phyloP scores from a whole-genome alignment of 305 asterid genomes.

The Solanum hybrid region DNA sequence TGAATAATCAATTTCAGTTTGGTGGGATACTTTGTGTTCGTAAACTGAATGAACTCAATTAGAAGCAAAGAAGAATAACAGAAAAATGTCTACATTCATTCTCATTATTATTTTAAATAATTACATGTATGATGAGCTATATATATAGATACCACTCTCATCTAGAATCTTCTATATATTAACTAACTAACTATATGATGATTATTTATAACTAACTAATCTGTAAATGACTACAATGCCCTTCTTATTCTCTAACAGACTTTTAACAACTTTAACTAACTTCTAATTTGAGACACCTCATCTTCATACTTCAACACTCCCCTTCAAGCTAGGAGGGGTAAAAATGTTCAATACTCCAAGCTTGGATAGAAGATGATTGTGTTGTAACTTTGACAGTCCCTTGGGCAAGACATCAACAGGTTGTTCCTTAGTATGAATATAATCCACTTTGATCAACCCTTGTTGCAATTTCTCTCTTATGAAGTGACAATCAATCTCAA shows the following conservation, averaged over 20 bases:
- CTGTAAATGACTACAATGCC: not conserved
- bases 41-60: not conserved
- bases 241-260: not conserved
- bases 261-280: not conserved
- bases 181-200: not conserved
- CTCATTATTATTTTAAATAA: not conserved
- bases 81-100: not conserved
- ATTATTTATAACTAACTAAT: too few relatives aligned
- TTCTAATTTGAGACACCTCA: not conserved
- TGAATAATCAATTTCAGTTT: too few relatives aligned
- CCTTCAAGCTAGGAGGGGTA: too few relatives aligned
- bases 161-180: not conserved
- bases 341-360: too few relatives aligned
- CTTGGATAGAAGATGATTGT: too few relatives aligned
- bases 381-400: too few relatives aligned
- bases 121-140: not conserved
- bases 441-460: too few relatives aligned
- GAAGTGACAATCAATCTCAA: too few relatives aligned
- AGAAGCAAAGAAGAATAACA: not conserved
- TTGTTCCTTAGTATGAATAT: too few relatives aligned
- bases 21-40: not conserved
- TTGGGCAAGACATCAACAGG: too few relatives aligned
- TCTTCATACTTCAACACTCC: not conserved
- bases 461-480: too few relatives aligned
- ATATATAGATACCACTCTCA: not conserved